Conservation (phyloP, 495 filamentous ascomycete species). For the Astrothelium subdiscretum region DNA sequence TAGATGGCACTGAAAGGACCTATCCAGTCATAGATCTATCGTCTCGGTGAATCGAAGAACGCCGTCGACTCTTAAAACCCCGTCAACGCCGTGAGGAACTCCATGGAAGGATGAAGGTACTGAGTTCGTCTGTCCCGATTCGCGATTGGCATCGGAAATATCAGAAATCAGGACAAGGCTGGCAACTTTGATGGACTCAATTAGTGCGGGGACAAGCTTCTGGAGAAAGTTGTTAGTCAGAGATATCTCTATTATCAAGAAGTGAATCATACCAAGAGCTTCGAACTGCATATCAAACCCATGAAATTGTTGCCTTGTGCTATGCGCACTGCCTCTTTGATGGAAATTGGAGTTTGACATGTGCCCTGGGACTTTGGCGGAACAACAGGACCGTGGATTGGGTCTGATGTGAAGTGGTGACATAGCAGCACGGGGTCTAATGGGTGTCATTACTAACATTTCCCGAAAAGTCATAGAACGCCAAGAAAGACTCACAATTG, state of each 20-base stretch:
- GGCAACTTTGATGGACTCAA: slow-evolving; percentile 86
- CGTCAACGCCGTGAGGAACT: slow-evolving; percentile 65
- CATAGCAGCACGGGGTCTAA: slow-evolving; percentile 83
- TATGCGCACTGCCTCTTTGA: slow-evolving; percentile 89
- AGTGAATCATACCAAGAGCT: slow-evolving; percentile 56
- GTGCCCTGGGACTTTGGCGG: not conserved
- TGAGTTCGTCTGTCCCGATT: slow-evolving; percentile 29
- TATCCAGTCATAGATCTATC: slow-evolving; percentile 63
- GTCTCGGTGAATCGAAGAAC: slow-evolving; percentile 86
- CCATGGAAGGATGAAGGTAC: slow-evolving; percentile 15
- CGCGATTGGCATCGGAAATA: slow-evolving; percentile 42
- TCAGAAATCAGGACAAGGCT: slow-evolving; percentile 90
- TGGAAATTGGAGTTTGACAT: slow-evolving; percentile 53
- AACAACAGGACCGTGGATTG: not conserved
- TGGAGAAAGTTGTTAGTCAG: slow-evolving; percentile 1
- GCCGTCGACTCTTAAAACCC: slow-evolving; percentile 70
- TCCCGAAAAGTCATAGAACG: not conserved
- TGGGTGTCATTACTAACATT: not conserved
- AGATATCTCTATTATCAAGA: not conserved
- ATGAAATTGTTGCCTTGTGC: slow-evolving; percentile 96
- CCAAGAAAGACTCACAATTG: slow-evolving; percentile 58
- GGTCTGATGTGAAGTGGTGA: slow-evolving; percentile 64
- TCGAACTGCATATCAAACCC: slow-evolving; percentile 82
- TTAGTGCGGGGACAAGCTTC: slow-evolving; percentile 71
- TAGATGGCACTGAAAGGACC: too few relatives aligned